Evolutionary conservation across 148 eudicot species (phyloP), one percentile per base, ranked within the genome.

Genomic region (Oxyria digyna): DNA sequence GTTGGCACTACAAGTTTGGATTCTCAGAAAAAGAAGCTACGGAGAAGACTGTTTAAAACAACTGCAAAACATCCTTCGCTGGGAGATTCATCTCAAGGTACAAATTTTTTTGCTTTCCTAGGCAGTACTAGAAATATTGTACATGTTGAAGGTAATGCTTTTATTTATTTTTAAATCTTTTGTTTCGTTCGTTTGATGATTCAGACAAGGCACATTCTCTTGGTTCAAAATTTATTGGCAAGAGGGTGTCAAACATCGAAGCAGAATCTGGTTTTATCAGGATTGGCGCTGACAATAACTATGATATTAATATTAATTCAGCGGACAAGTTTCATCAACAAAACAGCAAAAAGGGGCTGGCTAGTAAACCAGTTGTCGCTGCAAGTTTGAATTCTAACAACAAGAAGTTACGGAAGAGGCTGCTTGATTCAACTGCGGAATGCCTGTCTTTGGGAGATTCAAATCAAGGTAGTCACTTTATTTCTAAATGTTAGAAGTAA

Each of bases 291-390:
- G 31, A 24, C 62, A 52, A 24, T 52, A 21, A 52, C 27, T 13
- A 49, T 23, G 55, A 49, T 49, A 11, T 18, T 49, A 18, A 49
- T 26, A 80, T 52, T 62, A 79, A 67, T 67, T 72, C 69, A 24
- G 55, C 68, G 10, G 81, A 78, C 74, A 79, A 76, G 76, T 67
- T 73, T 74, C 78, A 63, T 35, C 84, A 77, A 74, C 71, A 69
- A 38, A 73, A 62, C 42, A 52, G 37, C 69, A 69, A 70, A 52
- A 71, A 67, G 62, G 69, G 62, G 57, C 70, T 73, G 10, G 52
- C 73, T 67, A 45, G 50, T 43, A 49, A 75, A 52, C 63, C 69
- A 73, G 52, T 33, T 68, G 74, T 66, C n/a, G 45, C 70, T 73
- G 68, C 48, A 17, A 55, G 24, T 69, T n/a, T 50, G 62, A 81